A percentile compares a stretch with the other conserved stretches of the same genome.
Evolutionary conservation across 2,329 filamentous ascomycete genomes (phyloP).

Genomic region (Beauveria rudraprayagi): DNA sequence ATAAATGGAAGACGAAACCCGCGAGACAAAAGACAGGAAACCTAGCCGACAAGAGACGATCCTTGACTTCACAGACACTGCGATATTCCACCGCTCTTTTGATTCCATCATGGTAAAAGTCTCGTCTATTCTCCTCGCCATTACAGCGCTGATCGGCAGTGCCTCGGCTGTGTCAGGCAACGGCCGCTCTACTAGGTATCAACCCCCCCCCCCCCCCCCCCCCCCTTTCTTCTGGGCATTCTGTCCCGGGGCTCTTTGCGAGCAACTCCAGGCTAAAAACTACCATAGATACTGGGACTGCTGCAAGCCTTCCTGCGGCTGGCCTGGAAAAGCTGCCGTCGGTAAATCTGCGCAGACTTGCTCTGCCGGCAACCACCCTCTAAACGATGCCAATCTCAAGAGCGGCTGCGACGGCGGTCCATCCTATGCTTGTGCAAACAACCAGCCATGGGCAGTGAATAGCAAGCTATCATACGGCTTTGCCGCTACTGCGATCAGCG

Average conservation of each 20-base stretch:
- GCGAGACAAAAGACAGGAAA: too few relatives aligned
- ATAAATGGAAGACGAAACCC: too few relatives aligned
- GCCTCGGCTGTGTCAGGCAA: background rate
- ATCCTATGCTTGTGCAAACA: conserved; percentile 54
- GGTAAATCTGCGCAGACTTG: conserved; percentile 44
- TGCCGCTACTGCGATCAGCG: conserved; percentile 49
- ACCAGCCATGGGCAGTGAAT: conserved; percentile 54
- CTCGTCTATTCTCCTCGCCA: background rate
- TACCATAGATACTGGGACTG: conserved; percentile 51
- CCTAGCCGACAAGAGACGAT: too few relatives aligned
- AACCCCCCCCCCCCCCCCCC: background rate
- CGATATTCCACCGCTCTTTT: background rate
- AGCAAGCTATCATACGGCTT: conserved; percentile 55
- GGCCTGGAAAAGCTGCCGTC: conserved; percentile 49
- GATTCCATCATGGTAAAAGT: background rate
- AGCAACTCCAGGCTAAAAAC: background rate
- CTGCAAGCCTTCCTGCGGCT: conserved; percentile 61
- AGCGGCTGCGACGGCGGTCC: conserved; percentile 50
- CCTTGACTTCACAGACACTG: too few relatives aligned
- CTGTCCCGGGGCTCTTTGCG: background rate
- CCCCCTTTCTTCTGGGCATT: too few relatives aligned
- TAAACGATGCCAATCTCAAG: conserved; percentile 37
- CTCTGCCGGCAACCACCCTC: conserved; percentile 43
- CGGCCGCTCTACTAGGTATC: background rate
- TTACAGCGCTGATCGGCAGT: background rate